A percentile compares a stretch with the other conserved stretches of the same genome.
Evolutionary conservation across 805 yeast species (phyloP).

Genomic region (Kregervanrija fluxuum): DNA sequence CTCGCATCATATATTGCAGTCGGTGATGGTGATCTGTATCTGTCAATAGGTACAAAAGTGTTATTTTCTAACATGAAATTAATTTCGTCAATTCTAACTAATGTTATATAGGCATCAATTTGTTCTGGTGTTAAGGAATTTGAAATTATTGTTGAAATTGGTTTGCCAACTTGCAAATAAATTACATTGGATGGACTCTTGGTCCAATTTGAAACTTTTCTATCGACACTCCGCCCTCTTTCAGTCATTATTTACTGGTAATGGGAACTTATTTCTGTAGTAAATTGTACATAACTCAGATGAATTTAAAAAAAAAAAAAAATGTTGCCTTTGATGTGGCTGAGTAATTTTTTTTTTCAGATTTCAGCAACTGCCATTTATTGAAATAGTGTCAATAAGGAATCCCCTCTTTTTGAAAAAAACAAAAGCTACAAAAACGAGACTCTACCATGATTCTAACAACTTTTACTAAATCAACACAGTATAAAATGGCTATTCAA

Average conservation of each 20-base stretch:
- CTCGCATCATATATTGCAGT: conserved; percentile 81
- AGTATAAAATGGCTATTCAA: conserved; percentile 23
- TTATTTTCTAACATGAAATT: conserved; percentile 49
- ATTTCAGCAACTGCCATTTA: background rate
- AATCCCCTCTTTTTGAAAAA: too few species aligned
- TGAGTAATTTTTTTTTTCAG: background rate
- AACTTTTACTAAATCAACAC: background rate
- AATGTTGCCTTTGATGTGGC: background rate
- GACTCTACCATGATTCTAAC: background rate
- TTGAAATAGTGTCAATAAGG: too few species aligned
- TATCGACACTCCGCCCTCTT: conserved; percentile 6
- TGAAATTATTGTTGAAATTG: conserved; percentile 12
- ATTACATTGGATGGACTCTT: conserved; percentile 7
- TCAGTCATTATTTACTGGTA: background rate
- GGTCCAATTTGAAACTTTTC: conserved; percentile 9
- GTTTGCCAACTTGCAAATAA: conserved; percentile 9
- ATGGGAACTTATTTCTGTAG: too few species aligned
- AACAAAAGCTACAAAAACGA: too few species aligned
- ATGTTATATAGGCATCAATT: conserved; percentile 60
- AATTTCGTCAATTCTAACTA: conserved; percentile 75
- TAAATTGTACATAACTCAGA: background rate
- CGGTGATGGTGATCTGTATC: conserved; percentile 70
- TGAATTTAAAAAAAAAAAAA: background rate
- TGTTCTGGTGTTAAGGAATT: conserved; percentile 64
- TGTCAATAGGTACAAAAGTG: conserved; percentile 37